Evolutionary conservation across 176 grass and related monocot species (phyloP).

Genomic region (Puya raimondii): DNA sequence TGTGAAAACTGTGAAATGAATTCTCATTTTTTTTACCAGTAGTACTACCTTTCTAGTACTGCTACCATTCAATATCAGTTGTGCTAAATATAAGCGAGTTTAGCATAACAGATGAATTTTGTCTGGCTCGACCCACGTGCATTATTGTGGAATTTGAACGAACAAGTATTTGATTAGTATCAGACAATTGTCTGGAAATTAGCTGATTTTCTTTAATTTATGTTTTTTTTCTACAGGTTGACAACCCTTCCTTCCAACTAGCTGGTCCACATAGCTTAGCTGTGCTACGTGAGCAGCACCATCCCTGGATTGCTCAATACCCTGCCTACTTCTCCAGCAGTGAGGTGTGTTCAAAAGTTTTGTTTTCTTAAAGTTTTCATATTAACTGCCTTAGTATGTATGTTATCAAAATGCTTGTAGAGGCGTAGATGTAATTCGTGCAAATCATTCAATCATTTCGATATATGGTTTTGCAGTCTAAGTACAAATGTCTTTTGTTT

Average conservation of each 20-base stretch:
- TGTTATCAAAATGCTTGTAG: too few species aligned
- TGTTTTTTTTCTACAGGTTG: neutral
- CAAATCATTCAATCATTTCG: too few species aligned
- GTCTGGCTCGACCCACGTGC: neutral
- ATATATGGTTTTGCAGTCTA: neutral
- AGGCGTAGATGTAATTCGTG: too few species aligned
- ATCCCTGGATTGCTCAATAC: neutral
- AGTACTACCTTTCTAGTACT: too few species aligned
- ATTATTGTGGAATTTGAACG: neutral
- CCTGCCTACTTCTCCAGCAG: neutral
- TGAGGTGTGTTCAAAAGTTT: neutral
- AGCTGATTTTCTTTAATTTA: neutral
- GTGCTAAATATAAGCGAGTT: neutral
- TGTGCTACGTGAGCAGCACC: neutral
- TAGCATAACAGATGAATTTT: neutral
- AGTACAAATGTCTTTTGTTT: neutral
- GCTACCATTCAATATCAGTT: too few species aligned
- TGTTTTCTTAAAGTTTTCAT: neutral
- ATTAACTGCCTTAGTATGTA: neutral
- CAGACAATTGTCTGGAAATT: neutral
- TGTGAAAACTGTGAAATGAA: too few species aligned
- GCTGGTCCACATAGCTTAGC: neutral
- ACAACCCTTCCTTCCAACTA: neutral
- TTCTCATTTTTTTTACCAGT: too few species aligned
- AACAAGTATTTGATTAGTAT: neutral